A percentile compares a stretch with the other conserved stretches of the same genome.
Conservation (phyloP, 345 rosid species). For the Hirschfeldia incana region DNA sequence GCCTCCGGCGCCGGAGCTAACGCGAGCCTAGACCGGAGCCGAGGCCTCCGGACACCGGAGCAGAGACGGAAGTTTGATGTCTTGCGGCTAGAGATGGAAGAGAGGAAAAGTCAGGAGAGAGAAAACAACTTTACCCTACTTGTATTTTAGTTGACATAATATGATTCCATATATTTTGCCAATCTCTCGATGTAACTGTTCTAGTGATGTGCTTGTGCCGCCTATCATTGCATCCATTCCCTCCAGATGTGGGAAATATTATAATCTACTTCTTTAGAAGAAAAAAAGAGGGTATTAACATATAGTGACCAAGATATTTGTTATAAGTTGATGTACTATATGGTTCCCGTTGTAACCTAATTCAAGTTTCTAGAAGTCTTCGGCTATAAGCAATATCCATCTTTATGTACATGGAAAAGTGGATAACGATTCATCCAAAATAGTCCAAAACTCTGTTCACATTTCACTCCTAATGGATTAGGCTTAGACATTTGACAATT, state of each 20-base stretch:
- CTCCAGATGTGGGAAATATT: neutral
- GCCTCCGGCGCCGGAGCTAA: too few relatives aligned
- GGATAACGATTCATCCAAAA: slow-evolving; percentile 21
- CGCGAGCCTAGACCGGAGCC: too few relatives aligned
- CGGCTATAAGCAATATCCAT: slow-evolving; percentile 7
- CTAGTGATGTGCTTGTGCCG: neutral
- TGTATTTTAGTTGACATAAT: too few relatives aligned
- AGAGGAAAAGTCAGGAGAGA: too few relatives aligned
- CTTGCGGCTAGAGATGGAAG: too few relatives aligned
- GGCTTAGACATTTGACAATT: neutral
- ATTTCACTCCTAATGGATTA: slow-evolving; percentile 13
- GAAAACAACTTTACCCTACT: too few relatives aligned
- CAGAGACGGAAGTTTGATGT: too few relatives aligned
- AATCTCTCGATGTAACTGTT: neutral
- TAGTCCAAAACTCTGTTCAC: slow-evolving; percentile 22
- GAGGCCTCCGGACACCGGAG: too few relatives aligned
- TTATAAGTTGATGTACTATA: neutral
- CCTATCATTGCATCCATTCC: neutral
- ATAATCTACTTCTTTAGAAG: neutral
- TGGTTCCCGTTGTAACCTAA: slow-evolving; percentile 24
- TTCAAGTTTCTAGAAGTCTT: slow-evolving; percentile 34
- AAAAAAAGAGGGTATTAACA: neutral
- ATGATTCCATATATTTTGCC: neutral
- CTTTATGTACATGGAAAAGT: slow-evolving; percentile 3
- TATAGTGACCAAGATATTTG: slow-evolving; percentile 9